A percentile compares a stretch with the other conserved stretches of the same genome.
These are phyloP conservation scores for Gentiana dahurica DNA, from an alignment of 257 asterid species.

Conservation along the genomic window DNA sequence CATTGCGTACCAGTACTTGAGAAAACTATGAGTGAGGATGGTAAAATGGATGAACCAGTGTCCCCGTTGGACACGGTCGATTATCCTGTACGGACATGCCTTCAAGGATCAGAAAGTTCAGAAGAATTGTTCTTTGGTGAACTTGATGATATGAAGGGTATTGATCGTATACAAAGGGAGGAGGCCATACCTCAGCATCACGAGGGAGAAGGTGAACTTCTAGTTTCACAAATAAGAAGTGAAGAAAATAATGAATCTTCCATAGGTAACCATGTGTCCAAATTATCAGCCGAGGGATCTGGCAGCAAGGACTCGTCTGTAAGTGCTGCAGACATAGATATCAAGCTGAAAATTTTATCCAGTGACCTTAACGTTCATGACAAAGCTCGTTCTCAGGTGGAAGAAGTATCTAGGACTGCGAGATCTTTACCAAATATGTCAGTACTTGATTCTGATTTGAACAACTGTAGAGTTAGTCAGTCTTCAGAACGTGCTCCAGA, in stretches of 20 bases:
- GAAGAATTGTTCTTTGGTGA: slow-evolving; percentile 52
- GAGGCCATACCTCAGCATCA: slow-evolving; percentile 16
- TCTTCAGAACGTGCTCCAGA: slow-evolving; percentile 1
- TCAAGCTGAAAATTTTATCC: slow-evolving; percentile 29
- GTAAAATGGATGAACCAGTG: slow-evolving; percentile 9
- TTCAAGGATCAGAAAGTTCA: slow-evolving; percentile 28
- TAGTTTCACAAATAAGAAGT: slow-evolving; percentile 12
- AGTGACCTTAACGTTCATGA: slow-evolving; percentile 37
- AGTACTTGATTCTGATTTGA: slow-evolving; percentile 19
- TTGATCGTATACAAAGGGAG: slow-evolving; percentile 10
- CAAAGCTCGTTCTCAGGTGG: slow-evolving; percentile 19
- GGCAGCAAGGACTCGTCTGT: slow-evolving; percentile 19
- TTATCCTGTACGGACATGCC: slow-evolving; percentile 15
- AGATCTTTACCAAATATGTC: slow-evolving; percentile 63
- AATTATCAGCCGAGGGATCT: slow-evolving; percentile 24
- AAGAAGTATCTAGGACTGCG: slow-evolving; percentile 26
- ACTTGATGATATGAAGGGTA: slow-evolving; percentile 31
- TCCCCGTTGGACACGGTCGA: slow-evolving; percentile 14
- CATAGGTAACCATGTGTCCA: slow-evolving; percentile 17
- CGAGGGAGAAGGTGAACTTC: slow-evolving; percentile 16
- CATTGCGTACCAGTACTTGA: slow-evolving; percentile 16
- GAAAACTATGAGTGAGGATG: slow-evolving; percentile 10
- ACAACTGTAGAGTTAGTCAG: slow-evolving; percentile 11
- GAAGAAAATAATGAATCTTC: slow-evolving; percentile 17
- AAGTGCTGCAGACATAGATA: slow-evolving; percentile 17